Evolutionary conservation across 2,329 filamentous ascomycete species (phyloP).

Genomic region (Stemphylium lycopersici): DNA sequence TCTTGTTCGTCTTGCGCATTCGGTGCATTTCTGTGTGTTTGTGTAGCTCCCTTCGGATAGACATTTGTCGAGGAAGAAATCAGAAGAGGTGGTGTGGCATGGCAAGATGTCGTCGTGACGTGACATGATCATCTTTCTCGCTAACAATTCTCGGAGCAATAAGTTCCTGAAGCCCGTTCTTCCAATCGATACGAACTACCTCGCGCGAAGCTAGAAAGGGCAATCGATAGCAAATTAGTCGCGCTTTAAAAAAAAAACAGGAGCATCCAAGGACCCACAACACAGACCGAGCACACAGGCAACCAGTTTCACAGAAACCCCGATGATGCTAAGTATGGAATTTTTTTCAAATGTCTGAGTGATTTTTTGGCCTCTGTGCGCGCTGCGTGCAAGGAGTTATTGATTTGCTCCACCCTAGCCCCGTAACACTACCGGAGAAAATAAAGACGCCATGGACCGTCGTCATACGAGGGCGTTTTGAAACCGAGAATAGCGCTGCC

Average conservation of each 20-base stretch:
- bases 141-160: no score
- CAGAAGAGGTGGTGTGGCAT: no score
- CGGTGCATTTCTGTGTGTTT: neutral
- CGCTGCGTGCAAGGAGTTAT: neutral
- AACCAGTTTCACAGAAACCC: neutral
- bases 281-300: neutral
- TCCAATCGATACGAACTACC: no score
- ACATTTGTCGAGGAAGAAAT: no score
- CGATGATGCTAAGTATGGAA: slow-evolving; percentile 11
- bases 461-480: slow-evolving; percentile 8
- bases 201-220: no score
- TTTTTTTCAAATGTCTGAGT: slow-evolving; percentile 6
- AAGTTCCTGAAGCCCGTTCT: no score
- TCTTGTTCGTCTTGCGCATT: neutral
- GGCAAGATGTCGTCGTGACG: no score
- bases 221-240: no score
- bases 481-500: slow-evolving; percentile 1
- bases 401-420: slow-evolving; percentile 8
- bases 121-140: no score
- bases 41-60: neutral
- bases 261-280: neutral
- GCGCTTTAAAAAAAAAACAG: neutral
- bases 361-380: slow-evolving; percentile 6
- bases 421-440: slow-evolving; percentile 13
- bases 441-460: slow-evolving; percentile 7